These are phyloP conservation scores for Pseudopithomyces maydicus DNA, from an alignment of 2,329 filamentous ascomycete species.

Conservation along the genomic window DNA sequence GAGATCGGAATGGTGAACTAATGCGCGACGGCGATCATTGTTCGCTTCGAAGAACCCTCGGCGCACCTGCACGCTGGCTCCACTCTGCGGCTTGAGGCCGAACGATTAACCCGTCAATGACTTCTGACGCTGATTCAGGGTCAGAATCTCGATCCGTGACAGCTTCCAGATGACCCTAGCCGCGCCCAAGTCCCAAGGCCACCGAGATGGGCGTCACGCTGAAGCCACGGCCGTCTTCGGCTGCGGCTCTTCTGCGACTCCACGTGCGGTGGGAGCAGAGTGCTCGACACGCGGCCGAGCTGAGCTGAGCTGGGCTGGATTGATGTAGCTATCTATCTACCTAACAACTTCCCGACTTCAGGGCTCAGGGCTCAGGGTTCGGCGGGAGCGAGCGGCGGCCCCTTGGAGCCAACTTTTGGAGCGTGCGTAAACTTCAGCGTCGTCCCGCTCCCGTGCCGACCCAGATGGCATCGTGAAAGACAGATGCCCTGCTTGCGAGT, in stretches of 20 bases:
- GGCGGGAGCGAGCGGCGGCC: conserved; percentile 18
- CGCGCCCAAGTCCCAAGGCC: background rate
- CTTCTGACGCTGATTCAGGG: conserved; percentile 1
- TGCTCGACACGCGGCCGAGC: too few species aligned
- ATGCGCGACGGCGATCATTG: conserved; percentile 19
- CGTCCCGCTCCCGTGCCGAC: conserved; percentile 37
- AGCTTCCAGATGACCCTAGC: conserved; percentile 7
- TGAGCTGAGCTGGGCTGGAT: too few species aligned
- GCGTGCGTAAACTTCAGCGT: conserved; percentile 36
- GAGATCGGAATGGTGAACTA: background rate
- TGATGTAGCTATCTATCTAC: too few species aligned
- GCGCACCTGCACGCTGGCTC: conserved; percentile 23
- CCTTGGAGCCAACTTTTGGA: conserved; percentile 35
- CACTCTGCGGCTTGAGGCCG: conserved; percentile 26
- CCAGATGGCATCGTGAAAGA: background rate
- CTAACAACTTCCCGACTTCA: conserved; percentile 28
- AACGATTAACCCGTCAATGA: conserved; percentile 15
- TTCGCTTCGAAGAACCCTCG: conserved; percentile 18
- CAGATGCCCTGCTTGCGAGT: background rate
- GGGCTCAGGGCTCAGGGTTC: conserved; percentile 19
- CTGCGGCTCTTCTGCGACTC: conserved; percentile 1
- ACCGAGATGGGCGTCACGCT: conserved; percentile 3
- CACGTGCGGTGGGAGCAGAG: background rate
- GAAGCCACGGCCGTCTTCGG: conserved; percentile 15
- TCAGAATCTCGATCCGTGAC: conserved; percentile 5